Evolutionary conservation across 2,329 filamentous ascomycete genomes (phyloP), one percentile per base, ranked within the genome.

Genomic region (Byssochlamys sp.): DNA sequence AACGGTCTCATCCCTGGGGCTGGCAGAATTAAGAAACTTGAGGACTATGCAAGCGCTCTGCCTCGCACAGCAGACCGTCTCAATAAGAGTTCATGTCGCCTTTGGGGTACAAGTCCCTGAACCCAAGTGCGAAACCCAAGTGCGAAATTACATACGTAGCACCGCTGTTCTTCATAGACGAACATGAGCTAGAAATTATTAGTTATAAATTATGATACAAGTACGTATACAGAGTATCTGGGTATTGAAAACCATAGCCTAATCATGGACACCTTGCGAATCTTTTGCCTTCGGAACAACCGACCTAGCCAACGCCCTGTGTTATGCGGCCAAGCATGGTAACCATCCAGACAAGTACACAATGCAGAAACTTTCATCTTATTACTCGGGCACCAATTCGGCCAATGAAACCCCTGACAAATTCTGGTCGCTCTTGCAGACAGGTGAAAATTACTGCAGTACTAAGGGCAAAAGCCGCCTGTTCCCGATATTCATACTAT

Each of bases 361-460:
- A 45, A 45, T 7, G 7, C 4, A 33, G 31, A 33, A 33, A 33
- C n/a, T 45, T 53, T 62, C 49, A 66, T 51, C 63, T 67, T 61
- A 72, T 56, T 25, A 72, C 63, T 12, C 63, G 62, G 9, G 60
- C 61, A 28, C 26, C 60, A 27, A 91, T 67, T 24, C 75, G 80
- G 6, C 88, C 88, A 59, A 90, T 73, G 51, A 90, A 81, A 4
- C 88, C 88, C 57, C 87, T 78, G 27, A 91, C 85, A 63, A 84
- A 76, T 29, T 68, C 71, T 33, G 80, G 82, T 53, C 84, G 83
- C 72, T 90, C 87, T 48, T 78, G 73, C 26, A 84, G 80, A 65
- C 81, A 84, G 0, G 86, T 85, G 59, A 90, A 81, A n/a, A 91
- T 81, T 9, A 90, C 78, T 3, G 86, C 87, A 9, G 84, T 81